Evolutionary conservation across 2,329 filamentous ascomycete genomes (phyloP).

Genomic region (Trichoderma polysporum): DNA sequence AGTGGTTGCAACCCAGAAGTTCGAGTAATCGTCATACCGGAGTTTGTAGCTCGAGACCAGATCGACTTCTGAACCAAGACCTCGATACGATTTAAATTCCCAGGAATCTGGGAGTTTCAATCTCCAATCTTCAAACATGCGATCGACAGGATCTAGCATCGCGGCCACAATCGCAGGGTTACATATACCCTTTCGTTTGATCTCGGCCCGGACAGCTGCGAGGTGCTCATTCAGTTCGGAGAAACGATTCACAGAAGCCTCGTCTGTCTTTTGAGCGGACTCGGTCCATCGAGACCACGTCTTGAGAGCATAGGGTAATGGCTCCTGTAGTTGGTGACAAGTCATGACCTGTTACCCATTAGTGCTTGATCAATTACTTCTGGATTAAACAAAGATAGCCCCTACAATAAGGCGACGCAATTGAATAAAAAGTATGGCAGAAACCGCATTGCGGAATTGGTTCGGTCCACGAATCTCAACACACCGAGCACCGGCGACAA

Average conservation of each 20-base stretch:
- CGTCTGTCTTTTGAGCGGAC: background rate
- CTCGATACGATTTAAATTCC: background rate
- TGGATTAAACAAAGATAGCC: background rate
- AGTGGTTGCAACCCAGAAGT: slow-evolving; percentile 25
- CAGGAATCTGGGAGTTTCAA: background rate
- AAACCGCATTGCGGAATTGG: slow-evolving; percentile 24
- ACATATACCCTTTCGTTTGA: background rate
- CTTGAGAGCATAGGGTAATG: slow-evolving; percentile 24
- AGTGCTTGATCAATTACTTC: background rate
- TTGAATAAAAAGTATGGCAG: slow-evolving; percentile 24
- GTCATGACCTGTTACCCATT: slow-evolving; percentile 21
- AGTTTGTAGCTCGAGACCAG: slow-evolving; percentile 7
- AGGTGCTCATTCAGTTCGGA: background rate
- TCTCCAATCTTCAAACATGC: background rate
- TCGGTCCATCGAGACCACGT: slow-evolving; percentile 26
- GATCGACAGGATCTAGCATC: background rate
- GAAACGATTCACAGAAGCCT: background rate
- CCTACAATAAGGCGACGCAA: slow-evolving; percentile 26
- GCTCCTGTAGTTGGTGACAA: slow-evolving; percentile 28
- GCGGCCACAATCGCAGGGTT: background rate
- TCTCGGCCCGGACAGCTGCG: background rate
- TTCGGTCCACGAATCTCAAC: slow-evolving; percentile 26
- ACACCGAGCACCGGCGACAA: slow-evolving; percentile 26
- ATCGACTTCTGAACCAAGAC: background rate
- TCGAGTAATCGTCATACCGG: slow-evolving; percentile 22